These are phyloP conservation scores for Cyclocybe aegerita DNA, from an alignment of 768 basidiomycete genomes.

Conservation along the genomic window DNA sequence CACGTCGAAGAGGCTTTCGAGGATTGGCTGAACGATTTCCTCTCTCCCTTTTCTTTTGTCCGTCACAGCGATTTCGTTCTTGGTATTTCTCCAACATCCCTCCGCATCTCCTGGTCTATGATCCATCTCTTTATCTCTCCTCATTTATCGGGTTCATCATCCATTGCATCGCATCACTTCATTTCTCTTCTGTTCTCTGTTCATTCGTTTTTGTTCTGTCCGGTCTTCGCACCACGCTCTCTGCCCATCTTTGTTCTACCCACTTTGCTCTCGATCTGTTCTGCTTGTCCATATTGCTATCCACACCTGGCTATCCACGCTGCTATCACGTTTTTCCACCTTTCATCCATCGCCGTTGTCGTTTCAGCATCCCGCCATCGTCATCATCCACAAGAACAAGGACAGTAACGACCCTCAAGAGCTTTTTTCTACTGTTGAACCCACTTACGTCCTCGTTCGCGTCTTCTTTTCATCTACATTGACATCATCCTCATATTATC, in stretches of 20 bases:
- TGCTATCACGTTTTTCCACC: conserved; percentile 19
- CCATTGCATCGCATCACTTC: conserved; percentile 1
- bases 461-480: conserved; percentile 1
- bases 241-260: background rate
- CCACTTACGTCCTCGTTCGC: conserved; percentile 7
- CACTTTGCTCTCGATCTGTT: conserved; percentile 12
- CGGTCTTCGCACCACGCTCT: background rate
- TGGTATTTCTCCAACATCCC: too few species aligned
- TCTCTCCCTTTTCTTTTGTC: background rate
- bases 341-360: conserved; percentile 3
- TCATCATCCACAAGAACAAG: background rate
- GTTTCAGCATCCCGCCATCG: background rate
- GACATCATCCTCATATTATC: background rate
- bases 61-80: background rate
- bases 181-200: background rate
- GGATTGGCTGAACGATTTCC: conserved; percentile 25
- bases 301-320: conserved; percentile 5
- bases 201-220: background rate
- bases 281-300: background rate
- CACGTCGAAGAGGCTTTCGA: conserved; percentile 49
- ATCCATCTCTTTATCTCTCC: background rate
- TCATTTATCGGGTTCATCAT: background rate
- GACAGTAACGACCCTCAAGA: too few species aligned
- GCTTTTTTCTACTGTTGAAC: conserved; percentile 2
- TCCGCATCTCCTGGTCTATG: too few species aligned